Evolutionary conservation across 192 early-diverging fungal genomes (phyloP).

Genomic region (Coemansia sp.): DNA sequence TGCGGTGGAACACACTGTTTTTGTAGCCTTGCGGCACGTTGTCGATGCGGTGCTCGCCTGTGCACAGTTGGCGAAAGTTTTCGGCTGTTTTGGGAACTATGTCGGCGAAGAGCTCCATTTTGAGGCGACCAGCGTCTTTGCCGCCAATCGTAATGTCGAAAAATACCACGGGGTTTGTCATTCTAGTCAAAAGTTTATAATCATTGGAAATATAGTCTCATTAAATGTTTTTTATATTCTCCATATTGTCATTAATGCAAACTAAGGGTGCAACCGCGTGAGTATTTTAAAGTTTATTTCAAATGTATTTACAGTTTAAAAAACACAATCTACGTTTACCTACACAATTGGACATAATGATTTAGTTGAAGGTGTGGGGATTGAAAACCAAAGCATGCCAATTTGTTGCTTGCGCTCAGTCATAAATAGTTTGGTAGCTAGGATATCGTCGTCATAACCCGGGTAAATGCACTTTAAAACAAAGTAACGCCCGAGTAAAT

Average conservation of each 20-base stretch:
- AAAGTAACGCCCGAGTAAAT: conserved; percentile 7
- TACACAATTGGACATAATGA: too few species aligned
- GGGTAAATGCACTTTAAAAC: conserved; percentile 4
- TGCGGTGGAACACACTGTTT: conserved; percentile 69
- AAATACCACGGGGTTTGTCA: conserved; percentile 63
- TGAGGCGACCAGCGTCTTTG: conserved; percentile 38
- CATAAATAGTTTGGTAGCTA: conserved; percentile 6
- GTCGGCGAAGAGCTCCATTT: conserved; percentile 64
- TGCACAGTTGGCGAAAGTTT: conserved; percentile 98
- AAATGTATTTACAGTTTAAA: too few species aligned
- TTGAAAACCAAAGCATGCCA: too few species aligned
- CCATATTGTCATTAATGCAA: too few species aligned
- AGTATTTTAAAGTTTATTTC: background rate
- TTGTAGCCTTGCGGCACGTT: conserved; percentile 71
- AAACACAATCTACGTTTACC: too few species aligned
- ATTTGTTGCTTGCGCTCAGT: conserved; percentile 4
- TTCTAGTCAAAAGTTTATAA: conserved; percentile 7
- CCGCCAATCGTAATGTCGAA: conserved; percentile 59
- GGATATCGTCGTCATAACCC: conserved; percentile 3
- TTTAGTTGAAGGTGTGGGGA: too few species aligned
- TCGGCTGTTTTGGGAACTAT: conserved; percentile 78
- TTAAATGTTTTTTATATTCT: too few species aligned
- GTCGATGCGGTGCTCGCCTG: conserved; percentile 82
- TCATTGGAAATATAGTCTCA: too few species aligned
- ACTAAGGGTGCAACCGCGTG: background rate